phyloP scores from a whole-genome alignment of 75 land plant genomes.

The Picea glauca region DNA sequence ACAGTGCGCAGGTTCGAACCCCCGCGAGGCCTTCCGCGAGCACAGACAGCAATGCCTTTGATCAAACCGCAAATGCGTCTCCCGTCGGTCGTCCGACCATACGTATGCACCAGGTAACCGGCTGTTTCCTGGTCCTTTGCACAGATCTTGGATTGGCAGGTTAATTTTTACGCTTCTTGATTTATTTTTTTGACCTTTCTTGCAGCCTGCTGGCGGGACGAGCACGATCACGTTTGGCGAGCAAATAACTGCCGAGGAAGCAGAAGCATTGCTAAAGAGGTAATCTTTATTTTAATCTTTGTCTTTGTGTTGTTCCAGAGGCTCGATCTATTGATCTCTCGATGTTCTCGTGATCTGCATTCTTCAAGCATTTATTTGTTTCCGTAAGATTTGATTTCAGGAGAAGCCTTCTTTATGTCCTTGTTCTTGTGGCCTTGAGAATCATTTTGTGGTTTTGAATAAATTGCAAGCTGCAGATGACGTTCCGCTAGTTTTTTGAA shows the following conservation, averaged over 20 bases:
- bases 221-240: slow-evolving; percentile 43
- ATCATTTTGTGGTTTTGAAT: no score
- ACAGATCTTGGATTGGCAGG: no score
- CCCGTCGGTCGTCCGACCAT: slow-evolving; percentile 11
- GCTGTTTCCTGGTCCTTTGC: no score
- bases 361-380: background rate
- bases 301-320: background rate
- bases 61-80: background rate
- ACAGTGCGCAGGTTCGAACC: slow-evolving; percentile 12
- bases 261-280: slow-evolving; percentile 39
- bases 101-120: slow-evolving; percentile 42
- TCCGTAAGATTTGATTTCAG: no score
- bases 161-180: no score
- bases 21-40: slow-evolving; percentile 18
- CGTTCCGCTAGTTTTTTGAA: no score
- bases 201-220: slow-evolving; percentile 44
- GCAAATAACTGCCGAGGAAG: slow-evolving; percentile 40
- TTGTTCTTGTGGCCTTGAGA: no score
- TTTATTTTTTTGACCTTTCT: background rate
- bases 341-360: background rate
- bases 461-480: no score
- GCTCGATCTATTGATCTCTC: background rate
- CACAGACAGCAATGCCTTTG: slow-evolving; percentile 20
- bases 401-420: no score
- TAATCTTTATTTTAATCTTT: background rate